phyloP scores from a whole-genome alignment of 208 protist genomes.

The Angomonas deanei region DNA sequence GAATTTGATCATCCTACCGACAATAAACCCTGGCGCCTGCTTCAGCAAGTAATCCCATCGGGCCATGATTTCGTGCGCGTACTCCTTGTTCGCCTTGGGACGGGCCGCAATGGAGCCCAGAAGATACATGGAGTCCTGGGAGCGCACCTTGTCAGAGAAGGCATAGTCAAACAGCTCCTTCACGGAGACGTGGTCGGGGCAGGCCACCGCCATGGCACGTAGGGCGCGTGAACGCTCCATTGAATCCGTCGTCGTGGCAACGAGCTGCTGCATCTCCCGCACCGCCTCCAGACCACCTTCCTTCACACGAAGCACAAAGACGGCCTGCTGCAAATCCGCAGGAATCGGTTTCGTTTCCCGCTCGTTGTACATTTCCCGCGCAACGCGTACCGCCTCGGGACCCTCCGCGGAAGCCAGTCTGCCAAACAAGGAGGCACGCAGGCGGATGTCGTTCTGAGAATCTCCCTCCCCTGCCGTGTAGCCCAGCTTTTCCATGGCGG shows the following conservation, averaged over 20 bases:
- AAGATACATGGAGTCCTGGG: conserved; percentile 53
- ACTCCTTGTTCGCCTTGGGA: conserved; percentile 15
- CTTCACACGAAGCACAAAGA: conserved; percentile 36
- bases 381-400: conserved; percentile 18
- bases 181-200: conserved; percentile 23
- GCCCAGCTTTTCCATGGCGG: conserved; percentile 25
- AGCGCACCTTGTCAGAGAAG: conserved; percentile 58
- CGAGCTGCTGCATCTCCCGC: conserved; percentile 39
- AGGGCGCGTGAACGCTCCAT: conserved; percentile 57
- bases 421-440: conserved; percentile 38
- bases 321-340: conserved; percentile 34
- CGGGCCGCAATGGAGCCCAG: conserved; percentile 33
- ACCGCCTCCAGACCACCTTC: conserved; percentile 32
- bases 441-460: conserved; percentile 29
- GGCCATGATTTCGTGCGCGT: conserved; percentile 31
- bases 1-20: conserved; percentile 43
- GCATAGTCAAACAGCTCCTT: conserved; percentile 48
- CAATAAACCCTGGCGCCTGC: conserved; percentile 41
- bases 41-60: conserved; percentile 35
- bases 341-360: conserved; percentile 34
- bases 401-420: conserved; percentile 35
- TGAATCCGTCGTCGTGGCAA: conserved; percentile 28
- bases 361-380: conserved; percentile 32
- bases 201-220: conserved; percentile 29
- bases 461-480: conserved; percentile 18